phyloP scores from a whole-genome alignment of 345 rosid genomes.

The Erodium maritimum region DNA sequence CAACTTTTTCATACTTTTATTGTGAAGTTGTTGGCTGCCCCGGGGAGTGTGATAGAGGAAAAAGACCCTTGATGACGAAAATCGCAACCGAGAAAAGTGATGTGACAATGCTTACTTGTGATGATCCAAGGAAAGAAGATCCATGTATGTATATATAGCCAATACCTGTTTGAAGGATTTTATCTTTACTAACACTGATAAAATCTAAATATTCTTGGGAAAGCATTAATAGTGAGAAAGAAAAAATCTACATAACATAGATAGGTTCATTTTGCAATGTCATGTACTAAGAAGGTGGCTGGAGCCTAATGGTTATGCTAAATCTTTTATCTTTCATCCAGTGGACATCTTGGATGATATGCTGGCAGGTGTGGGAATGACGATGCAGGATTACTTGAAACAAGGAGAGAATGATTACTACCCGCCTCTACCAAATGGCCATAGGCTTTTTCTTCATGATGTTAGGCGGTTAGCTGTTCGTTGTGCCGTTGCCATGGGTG shows the following conservation, averaged over 20 bases:
- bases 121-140: slow-evolving; percentile 83
- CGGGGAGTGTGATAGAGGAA: slow-evolving; percentile 76
- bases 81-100: slow-evolving; percentile 87
- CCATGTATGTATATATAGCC: slow-evolving; percentile 39
- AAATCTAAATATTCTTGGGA: not conserved
- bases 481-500: slow-evolving; percentile 95
- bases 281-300: not conserved
- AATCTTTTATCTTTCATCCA: slow-evolving; percentile 21
- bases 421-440: slow-evolving; percentile 82
- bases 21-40: slow-evolving; percentile 64
- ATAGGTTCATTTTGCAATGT: not conserved
- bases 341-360: slow-evolving; percentile 96
- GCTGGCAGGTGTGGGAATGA: slow-evolving; percentile 88
- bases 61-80: slow-evolving; percentile 79
- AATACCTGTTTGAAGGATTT: not conserved
- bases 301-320: not conserved
- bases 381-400: slow-evolving; percentile 88
- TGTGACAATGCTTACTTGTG: slow-evolving; percentile 82
- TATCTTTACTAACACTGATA: not conserved
- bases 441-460: slow-evolving; percentile 83
- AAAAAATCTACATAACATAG: not conserved
- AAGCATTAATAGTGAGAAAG: not conserved
- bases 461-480: slow-evolving; percentile 87
- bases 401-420: slow-evolving; percentile 80
- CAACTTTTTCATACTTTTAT: slow-evolving; percentile 5